Conservation (phyloP, 2,329 filamentous ascomycete genomes). For the Xylariaceae sp. region DNA sequence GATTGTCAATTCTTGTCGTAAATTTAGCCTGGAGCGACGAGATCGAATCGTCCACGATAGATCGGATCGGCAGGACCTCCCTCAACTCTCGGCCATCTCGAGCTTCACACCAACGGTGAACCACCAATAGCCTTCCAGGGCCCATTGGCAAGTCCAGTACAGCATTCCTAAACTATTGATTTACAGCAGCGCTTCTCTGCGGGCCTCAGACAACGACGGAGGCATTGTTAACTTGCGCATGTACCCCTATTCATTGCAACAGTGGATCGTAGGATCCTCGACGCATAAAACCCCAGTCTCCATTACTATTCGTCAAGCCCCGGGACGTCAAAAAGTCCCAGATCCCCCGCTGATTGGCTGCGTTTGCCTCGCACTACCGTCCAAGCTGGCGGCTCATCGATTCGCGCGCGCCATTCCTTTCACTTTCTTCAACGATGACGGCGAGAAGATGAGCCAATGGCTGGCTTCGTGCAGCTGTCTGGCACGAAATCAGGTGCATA, state of each 20-base stretch:
- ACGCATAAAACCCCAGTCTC: background rate
- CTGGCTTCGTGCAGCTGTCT: too few species aligned
- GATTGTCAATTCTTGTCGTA: background rate
- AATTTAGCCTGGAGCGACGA: background rate
- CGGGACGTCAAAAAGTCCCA: background rate
- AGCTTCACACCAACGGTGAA: too few species aligned
- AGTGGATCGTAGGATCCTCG: conserved; percentile 1
- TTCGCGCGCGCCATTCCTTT: conserved; percentile 16
- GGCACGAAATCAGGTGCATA: too few species aligned
- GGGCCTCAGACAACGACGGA: background rate
- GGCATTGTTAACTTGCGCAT: background rate
- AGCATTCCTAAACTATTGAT: background rate
- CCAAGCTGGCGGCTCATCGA: background rate
- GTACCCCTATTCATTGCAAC: background rate
- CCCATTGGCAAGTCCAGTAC: too few species aligned
- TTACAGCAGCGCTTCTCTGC: background rate
- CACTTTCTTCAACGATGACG: background rate
- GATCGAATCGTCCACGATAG: background rate
- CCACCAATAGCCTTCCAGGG: too few species aligned
- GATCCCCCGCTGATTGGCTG: background rate
- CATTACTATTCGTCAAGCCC: conserved; percentile 6
- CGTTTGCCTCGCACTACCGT: background rate
- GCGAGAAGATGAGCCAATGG: too few species aligned
- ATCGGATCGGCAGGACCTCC: background rate
- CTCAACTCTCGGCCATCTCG: too few species aligned